These are phyloP conservation scores for Knoxia roxburghii DNA, from an alignment of 257 asterid species.

Conservation along the genomic window DNA sequence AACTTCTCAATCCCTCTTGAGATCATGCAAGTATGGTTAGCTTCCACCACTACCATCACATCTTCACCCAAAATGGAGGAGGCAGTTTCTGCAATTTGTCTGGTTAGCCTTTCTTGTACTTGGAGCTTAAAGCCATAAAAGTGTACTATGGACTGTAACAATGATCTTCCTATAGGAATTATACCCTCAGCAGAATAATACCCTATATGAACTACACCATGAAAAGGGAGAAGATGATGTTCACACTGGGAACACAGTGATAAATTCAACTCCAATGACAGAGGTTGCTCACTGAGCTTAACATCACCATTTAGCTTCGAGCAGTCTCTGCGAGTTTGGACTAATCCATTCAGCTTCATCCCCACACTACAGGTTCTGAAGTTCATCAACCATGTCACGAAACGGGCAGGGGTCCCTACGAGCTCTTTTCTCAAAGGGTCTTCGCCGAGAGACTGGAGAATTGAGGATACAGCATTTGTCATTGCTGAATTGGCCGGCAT, in stretches of 20 bases:
- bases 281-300: constrained; percentile 24
- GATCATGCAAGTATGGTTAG: constrained; percentile 94
- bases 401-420: constrained; percentile 64
- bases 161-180: constrained; percentile 43
- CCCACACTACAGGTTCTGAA: constrained; percentile 53
- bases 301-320: constrained; percentile 25
- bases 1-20: constrained; percentile 86
- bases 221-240: constrained; percentile 91
- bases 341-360: constrained; percentile 48
- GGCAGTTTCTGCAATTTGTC: constrained; percentile 83
- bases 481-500: constrained; percentile 37
- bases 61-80: constrained; percentile 71
- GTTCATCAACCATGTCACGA: constrained; percentile 70
- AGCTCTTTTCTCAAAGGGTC: constrained; percentile 77
- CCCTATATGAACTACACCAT: constrained; percentile 85
- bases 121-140: constrained; percentile 91
- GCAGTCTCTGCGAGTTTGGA: constrained; percentile 31
- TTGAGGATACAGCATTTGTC: constrained; percentile 53
- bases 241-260: constrained; percentile 88
- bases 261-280: constrained; percentile 56
- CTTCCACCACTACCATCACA: constrained; percentile 81
- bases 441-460: constrained; percentile 67
- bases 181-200: constrained; percentile 38
- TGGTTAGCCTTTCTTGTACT: constrained; percentile 92
- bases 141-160: constrained; percentile 68